Evolutionary conservation across 768 basidiomycete genomes (phyloP).

Genomic region (Boletus edulis): DNA sequence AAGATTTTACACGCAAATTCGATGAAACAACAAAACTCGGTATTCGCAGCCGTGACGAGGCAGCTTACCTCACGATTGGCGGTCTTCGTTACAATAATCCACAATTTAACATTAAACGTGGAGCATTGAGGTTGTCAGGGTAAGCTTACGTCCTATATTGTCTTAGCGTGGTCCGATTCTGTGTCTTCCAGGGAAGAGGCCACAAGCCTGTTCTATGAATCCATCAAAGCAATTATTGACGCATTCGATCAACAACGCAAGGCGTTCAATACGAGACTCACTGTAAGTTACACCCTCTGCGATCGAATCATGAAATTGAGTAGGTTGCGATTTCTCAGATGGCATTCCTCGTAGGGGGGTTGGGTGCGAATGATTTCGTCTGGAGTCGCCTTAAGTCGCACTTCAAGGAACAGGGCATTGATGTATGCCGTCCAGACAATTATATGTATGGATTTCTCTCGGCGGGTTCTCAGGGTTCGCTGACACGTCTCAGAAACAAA

Average conservation of each 20-base stretch:
- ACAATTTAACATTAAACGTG: conserved; percentile 2
- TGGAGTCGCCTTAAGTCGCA: conserved; percentile 5
- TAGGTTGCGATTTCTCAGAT: neutral
- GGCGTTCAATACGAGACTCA: neutral
- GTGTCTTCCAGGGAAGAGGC: neutral
- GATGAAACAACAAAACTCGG: conserved; percentile 7
- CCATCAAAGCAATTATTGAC: conserved; percentile 9
- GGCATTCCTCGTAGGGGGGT: conserved; percentile 13
- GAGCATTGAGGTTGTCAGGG: conserved; percentile 6
- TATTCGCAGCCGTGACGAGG: neutral
- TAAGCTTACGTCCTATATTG: neutral
- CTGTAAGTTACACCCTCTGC: neutral
- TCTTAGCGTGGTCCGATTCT: neutral
- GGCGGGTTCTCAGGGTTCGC: neutral
- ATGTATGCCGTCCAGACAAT: conserved; percentile 5
- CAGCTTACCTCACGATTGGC: neutral
- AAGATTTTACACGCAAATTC: conserved; percentile 2
- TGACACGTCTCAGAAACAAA: conserved; percentile 3
- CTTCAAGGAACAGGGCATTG: neutral
- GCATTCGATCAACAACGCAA: conserved; percentile 13
- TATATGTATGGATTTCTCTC: neutral
- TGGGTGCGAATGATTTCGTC: conserved; percentile 5
- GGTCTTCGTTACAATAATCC: neutral
- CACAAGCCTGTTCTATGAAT: conserved; percentile 3
- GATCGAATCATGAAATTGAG: neutral